Conservation (phyloP, 306 rosid species). For the Acacia acuminata region DNA sequence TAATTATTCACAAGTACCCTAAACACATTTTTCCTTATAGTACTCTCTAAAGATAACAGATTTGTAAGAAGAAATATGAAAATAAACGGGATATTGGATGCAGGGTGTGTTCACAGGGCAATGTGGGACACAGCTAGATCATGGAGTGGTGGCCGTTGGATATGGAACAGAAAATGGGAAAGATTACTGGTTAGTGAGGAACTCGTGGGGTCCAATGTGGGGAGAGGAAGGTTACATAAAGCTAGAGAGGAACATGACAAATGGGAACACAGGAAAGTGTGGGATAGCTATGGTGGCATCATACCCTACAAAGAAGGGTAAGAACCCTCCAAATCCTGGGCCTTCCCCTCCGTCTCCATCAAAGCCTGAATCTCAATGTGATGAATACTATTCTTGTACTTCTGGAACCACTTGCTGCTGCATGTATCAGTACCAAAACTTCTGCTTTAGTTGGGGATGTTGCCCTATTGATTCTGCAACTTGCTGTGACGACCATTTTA, state of each 20-base stretch:
- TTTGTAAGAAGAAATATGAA: neutral
- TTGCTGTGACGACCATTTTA: constrained; percentile 71
- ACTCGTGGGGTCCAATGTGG: constrained; percentile 89
- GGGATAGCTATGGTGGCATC: constrained; percentile 87
- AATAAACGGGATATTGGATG: neutral
- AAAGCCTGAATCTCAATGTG: constrained; percentile 57
- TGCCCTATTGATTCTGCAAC: constrained; percentile 85
- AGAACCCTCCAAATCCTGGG: constrained; percentile 79
- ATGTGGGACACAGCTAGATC: constrained; percentile 85
- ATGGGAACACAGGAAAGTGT: constrained; percentile 57
- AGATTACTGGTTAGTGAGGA: constrained; percentile 84
- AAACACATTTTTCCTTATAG: neutral
- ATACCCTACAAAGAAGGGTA: constrained; percentile 72
- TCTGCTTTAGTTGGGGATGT: constrained; percentile 94
- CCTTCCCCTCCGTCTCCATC: constrained; percentile 66
- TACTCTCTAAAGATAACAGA: neutral
- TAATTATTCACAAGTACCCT: constrained; percentile 26
- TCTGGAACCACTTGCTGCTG: constrained; percentile 83
- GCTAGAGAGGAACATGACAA: constrained; percentile 60
- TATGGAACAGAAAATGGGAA: constrained; percentile 69
- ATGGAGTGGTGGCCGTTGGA: constrained; percentile 77
- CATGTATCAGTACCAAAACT: constrained; percentile 47
- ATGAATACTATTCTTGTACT: constrained; percentile 67
- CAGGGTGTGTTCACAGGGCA: constrained; percentile 85
- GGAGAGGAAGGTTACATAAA: constrained; percentile 80